Base-by-base conservation (phyloP, 2,329 filamentous ascomycete species). In the Fonsecaea pugnacius region DNA sequence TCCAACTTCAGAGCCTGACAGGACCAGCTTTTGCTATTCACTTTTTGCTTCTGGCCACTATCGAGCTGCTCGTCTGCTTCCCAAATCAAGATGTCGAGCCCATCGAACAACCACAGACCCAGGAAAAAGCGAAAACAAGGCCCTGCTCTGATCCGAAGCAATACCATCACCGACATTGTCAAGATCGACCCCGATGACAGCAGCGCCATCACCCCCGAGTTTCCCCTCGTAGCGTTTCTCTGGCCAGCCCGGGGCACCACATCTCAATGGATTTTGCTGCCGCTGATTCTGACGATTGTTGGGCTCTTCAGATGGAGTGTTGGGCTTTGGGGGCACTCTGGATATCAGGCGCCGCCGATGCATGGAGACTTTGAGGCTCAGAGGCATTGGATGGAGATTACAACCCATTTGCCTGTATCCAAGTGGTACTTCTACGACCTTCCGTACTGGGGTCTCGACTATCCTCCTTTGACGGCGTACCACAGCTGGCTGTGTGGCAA, bases 371-470 rank as follows among this genome's bases (percentile, higher is more conserved):
- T 96, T 78, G 95, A 99, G 80, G 95, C 96, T 3, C 95, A 99
- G 77, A 83, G 95, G 72, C 95, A 99, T 78, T 99, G 95, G 95
- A 96, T 99, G 93, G 95, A 99, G 75, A 83, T 99, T 69, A 97
- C 95, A 1, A 91, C 87, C 8, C 87, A 96, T 65, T 82, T 99
- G 1, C 95, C 95, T 14, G 84, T 96, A 40, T 95, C 92, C 10
- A 90, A 95, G 76, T 99, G 96, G 95, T 99, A 99, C 78, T 96
- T 96, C 74, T 92, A 99, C 76, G 93, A 99, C 75, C 82, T 98
- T 51, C 84, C 94, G 73, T 99, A 94, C 89, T 99, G 95, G 95
- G 96, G 96, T 0, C 84, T 99, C 70, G 95, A 99, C 79, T 99
- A 99, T 76, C 95, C 95, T 62, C 95, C 95, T 58, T 85, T 99